phyloP scores from a whole-genome alignment of 495 filamentous ascomycete genomes.

The Penicillium salamii region DNA sequence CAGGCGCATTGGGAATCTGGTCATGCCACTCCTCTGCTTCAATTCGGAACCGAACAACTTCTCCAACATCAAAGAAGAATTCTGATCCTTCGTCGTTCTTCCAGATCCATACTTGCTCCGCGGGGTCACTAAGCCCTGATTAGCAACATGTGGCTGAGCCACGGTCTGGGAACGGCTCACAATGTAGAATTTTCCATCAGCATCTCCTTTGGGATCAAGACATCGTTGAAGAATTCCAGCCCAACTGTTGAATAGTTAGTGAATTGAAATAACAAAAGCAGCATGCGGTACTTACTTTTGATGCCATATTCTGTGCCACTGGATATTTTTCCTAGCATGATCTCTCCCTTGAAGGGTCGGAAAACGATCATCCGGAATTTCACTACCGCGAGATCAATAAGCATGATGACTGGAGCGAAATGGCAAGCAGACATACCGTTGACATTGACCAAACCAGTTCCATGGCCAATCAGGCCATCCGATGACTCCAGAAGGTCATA shows the following conservation, averaged over 20 bases:
- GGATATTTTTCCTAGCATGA: conserved; percentile 76
- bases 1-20: conserved; percentile 69
- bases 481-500: conserved; percentile 83
- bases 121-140: conserved; percentile 53
- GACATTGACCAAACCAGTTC: conserved; percentile 83
- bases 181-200: conserved; percentile 72
- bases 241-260: conserved; percentile 52
- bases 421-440: conserved; percentile 58
- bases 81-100: conserved; percentile 61
- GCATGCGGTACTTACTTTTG: conserved; percentile 52
- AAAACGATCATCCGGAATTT: conserved; percentile 93
- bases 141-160: conserved; percentile 12
- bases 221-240: conserved; percentile 88
- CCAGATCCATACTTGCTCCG: conserved; percentile 81
- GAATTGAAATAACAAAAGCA: neutral
- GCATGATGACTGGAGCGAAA: neutral
- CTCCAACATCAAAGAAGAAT: conserved; percentile 83
- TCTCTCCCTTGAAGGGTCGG: conserved; percentile 89
- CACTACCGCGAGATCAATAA: conserved; percentile 48
- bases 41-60: conserved; percentile 80
- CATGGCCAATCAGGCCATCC: conserved; percentile 89
- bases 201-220: conserved; percentile 68
- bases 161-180: conserved; percentile 42
- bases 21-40: conserved; percentile 86
- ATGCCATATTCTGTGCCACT: conserved; percentile 71